A percentile compares a stretch with the other conserved stretches of the same genome.
phyloP scores from a whole-genome alignment of 371 early-diverging fungal genomes.

The Nematocida homosporus region DNA sequence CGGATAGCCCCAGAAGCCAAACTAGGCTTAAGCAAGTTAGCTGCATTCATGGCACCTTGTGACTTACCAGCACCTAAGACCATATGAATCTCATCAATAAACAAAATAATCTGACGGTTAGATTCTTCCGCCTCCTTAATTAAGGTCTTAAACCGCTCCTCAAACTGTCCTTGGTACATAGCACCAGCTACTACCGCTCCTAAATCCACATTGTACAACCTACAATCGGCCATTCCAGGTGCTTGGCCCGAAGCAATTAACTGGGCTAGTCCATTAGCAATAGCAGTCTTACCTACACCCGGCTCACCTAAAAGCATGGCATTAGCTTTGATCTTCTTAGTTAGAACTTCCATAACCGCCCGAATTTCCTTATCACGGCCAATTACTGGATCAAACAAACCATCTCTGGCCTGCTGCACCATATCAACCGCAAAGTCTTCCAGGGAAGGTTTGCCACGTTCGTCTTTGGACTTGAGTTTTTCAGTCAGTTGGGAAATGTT shows the following conservation, averaged over 20 bases:
- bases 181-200: conserved; percentile 83
- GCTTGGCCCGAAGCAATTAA: conserved; percentile 88
- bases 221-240: conserved; percentile 76
- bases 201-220: conserved; percentile 85
- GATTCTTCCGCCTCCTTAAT: conserved; percentile 83
- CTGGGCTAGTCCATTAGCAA: conserved; percentile 75
- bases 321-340: conserved; percentile 78
- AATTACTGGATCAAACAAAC: conserved; percentile 78
- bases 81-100: conserved; percentile 96
- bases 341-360: conserved; percentile 75
- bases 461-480: conserved; percentile 21
- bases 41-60: conserved; percentile 81
- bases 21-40: conserved; percentile 81
- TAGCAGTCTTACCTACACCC: conserved; percentile 73
- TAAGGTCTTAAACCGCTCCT: conserved; percentile 90
- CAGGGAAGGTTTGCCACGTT: conserved; percentile 68
- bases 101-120: conserved; percentile 81
- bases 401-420: conserved; percentile 73
- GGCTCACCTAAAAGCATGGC: conserved; percentile 79
- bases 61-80: conserved; percentile 75
- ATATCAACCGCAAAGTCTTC: conserved; percentile 83
- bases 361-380: conserved; percentile 80
- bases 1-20: conserved; percentile 75
- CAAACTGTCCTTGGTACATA: conserved; percentile 92
- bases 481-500: background rate